A percentile compares a stretch with the other conserved stretches of the same genome.
These are phyloP conservation scores for Claviceps sorghi DNA, from an alignment of 2,329 filamentous ascomycete genomes.

Conservation along the genomic window DNA sequence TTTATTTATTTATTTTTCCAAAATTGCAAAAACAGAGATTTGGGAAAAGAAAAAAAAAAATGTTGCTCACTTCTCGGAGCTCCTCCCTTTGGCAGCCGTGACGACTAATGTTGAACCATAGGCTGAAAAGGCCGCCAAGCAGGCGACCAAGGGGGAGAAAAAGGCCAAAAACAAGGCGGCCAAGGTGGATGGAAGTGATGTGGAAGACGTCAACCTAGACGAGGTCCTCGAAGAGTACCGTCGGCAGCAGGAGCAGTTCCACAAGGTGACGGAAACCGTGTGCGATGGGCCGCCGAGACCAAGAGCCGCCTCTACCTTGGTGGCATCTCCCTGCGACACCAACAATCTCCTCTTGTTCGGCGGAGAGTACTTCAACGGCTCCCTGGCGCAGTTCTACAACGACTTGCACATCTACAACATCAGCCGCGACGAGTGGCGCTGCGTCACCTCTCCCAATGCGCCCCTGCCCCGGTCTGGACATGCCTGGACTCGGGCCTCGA, in stretches of 20 bases:
- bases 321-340: slow-evolving; percentile 71
- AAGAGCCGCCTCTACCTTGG: slow-evolving; percentile 64
- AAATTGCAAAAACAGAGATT: no score
- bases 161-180: slow-evolving; percentile 59
- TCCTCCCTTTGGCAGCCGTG: background rate
- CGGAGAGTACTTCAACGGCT: slow-evolving; percentile 91
- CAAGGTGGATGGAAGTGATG: slow-evolving; percentile 68
- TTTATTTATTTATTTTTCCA: no score
- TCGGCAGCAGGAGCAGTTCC: slow-evolving; percentile 81
- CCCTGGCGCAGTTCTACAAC: slow-evolving; percentile 59
- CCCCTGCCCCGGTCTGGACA: slow-evolving; percentile 84
- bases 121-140: slow-evolving; percentile 58
- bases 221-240: slow-evolving; percentile 86
- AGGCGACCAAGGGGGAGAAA: slow-evolving; percentile 81
- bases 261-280: slow-evolving; percentile 77
- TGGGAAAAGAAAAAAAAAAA: no score
- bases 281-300: slow-evolving; percentile 58
- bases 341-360: slow-evolving; percentile 88
- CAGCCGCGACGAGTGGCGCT: slow-evolving; percentile 78
- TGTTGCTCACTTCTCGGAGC: background rate
- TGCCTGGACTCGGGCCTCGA: slow-evolving; percentile 84
- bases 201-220: slow-evolving; percentile 85
- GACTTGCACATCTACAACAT: slow-evolving; percentile 59
- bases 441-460: slow-evolving; percentile 79
- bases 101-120: slow-evolving; percentile 9